phyloP scores from a whole-genome alignment of 352 stramenopile species.

The Globisporangium echinulatum region DNA sequence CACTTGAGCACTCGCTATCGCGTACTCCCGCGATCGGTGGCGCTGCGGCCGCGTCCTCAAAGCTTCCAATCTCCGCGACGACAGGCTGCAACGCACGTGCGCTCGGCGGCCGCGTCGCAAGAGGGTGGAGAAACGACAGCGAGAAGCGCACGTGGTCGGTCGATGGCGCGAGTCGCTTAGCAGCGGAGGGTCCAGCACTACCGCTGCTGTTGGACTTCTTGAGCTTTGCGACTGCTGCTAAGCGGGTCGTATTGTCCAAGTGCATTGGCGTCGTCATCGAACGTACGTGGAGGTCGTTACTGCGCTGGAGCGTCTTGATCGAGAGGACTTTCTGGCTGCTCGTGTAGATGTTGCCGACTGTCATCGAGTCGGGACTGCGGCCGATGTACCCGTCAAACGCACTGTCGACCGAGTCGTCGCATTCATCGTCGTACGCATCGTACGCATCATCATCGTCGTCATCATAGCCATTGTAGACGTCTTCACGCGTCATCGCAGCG shows the following conservation, averaged over 20 bases:
- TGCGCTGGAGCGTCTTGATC: constrained; percentile 36
- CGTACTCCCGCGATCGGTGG: neutral
- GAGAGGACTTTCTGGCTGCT: constrained; percentile 50
- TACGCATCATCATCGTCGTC: neutral
- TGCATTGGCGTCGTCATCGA: constrained; percentile 6
- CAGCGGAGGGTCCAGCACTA: neutral
- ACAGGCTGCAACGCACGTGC: constrained; percentile 15
- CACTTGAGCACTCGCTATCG: constrained; percentile 25
- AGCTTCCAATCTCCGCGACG: constrained; percentile 35
- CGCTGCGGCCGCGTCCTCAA: constrained; percentile 20
- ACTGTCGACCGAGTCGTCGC: constrained; percentile 7
- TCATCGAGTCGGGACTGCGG: constrained; percentile 8
- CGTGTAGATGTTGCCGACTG: constrained; percentile 8
- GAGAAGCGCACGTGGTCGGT: constrained; percentile 11
- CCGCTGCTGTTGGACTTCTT: constrained; percentile 4
- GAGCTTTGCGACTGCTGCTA: neutral
- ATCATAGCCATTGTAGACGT: neutral
- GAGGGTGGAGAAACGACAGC: constrained; percentile 44
- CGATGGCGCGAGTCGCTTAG: neutral
- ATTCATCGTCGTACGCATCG: constrained; percentile 1
- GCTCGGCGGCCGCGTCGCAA: constrained; percentile 9
- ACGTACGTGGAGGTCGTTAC: constrained; percentile 10
- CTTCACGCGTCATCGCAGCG: neutral
- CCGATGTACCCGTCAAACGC: constrained; percentile 22
- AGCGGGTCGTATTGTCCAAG: neutral